These are phyloP conservation scores for Euclidium syriacum DNA, from an alignment of 345 rosid genomes.

Conservation along the genomic window DNA sequence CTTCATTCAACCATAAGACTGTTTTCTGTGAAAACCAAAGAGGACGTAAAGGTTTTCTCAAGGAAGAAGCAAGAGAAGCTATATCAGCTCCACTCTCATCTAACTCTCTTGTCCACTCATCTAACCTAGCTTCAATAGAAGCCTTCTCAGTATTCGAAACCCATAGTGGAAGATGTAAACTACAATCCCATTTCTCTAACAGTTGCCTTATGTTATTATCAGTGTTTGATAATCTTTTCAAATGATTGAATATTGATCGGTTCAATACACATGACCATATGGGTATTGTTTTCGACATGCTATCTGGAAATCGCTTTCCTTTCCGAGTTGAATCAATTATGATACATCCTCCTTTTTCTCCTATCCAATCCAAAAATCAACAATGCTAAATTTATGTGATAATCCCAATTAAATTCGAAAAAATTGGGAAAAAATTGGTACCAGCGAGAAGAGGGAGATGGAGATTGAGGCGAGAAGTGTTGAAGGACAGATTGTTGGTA, in stretches of 20 bases:
- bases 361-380: conserved; percentile 45
- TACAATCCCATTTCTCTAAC: conserved; percentile 63
- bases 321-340: conserved; percentile 78
- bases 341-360: conserved; percentile 88
- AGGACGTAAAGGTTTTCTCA: conserved; percentile 75
- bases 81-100: conserved; percentile 87
- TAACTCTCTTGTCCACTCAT: conserved; percentile 66
- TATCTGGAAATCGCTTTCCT: conserved; percentile 93
- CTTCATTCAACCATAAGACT: conserved; percentile 86
- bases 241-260: conserved; percentile 43
- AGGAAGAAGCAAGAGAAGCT: conserved; percentile 45
- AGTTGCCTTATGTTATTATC: conserved; percentile 4
- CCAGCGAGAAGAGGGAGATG: conserved; percentile 78
- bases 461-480: conserved; percentile 80
- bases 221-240: conserved; percentile 30
- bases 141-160: conserved; percentile 72
- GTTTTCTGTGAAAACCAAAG: conserved; percentile 88
- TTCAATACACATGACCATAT: conserved; percentile 89
- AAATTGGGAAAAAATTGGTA: no score
- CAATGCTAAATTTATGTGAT: background rate
- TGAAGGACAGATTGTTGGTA: conserved; percentile 80
- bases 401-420: no score
- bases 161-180: conserved; percentile 93
- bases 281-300: conserved; percentile 96
- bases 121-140: conserved; percentile 56